Base-by-base conservation (phyloP, 768 basidiomycete genomes). In the Rhizopogon vesiculosus region DNA sequence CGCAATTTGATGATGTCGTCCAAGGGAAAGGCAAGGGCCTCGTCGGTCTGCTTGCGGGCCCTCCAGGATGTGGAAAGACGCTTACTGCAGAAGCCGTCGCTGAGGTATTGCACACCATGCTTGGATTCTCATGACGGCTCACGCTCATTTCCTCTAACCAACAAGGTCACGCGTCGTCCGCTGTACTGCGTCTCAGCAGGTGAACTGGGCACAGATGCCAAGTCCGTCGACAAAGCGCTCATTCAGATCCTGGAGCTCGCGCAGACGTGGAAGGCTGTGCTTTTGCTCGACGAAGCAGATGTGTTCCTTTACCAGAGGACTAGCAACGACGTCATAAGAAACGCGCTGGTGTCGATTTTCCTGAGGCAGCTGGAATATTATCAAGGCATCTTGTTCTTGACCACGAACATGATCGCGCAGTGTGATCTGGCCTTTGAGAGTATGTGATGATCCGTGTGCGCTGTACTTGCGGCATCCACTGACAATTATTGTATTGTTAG, bases 331-430 rank as follows among this genome's bases (percentile, higher is more conserved):
- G 56, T 60, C 15, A 10, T 31, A 44, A 15, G 67, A 25, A 89
- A 87, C 61, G 85, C 85, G 1, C 84, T 87, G 78, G 85, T 89
- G 4, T 84, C 85, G 2, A 84, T 86, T 13, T 87, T 84, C 60
- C 79, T 82, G 28, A 77, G 80, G 19, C 80, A 81, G 62, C 74
- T 83, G 52, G 82, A 83, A 59, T 83, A 82, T 65, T 82, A 82
- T 67, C 77, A 79, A 40, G 82, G 81, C 5, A 80, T 83, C 62
- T 72, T 83, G 46, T 83, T 83, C 73, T 70, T 83, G 35, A 82
- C 82, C 33, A 82, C 80, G 18, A 82, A 74, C 64, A 61, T 69
- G 38, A 59, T 72, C 7, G 28, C 44, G 28, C 44, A 66, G 18
- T 85, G 86, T 67, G 85, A 86, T 64, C 81, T 82, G 60, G 86